Base-by-base conservation (phyloP, 345 rosid species). In the Eucalyptus erythrocorys region DNA sequence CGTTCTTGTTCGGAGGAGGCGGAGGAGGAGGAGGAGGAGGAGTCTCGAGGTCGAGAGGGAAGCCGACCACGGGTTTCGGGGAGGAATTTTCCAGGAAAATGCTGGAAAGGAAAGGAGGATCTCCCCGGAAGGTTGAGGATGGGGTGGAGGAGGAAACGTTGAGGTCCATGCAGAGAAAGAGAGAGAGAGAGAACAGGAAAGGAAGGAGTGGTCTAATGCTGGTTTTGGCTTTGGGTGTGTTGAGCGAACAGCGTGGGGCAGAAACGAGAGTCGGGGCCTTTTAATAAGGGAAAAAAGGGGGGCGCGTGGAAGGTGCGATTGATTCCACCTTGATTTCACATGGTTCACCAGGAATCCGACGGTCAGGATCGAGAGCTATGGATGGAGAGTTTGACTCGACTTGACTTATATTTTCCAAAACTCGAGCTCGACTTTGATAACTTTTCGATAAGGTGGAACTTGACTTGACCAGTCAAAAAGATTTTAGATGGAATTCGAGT, bases 161-260 rank as follows among this genome's bases (percentile, higher is more conserved):
- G 26, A 93, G 89, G 89, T 95, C 96, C 97, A 95, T 95, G 92
- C 45, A 76, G 47, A 87, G 89, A 53, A 2, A 57, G 64, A 57
- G 64, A 55, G 64, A 24, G 61, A 61, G 89, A 80, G 88, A 43
- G 13, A 87, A 34, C 68, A 13, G 27, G 68, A 19, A 37, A 49
- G 53, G 80, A 86, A 45, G 37, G 85, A 59, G 47, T 57, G 88
- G 61, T 86, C 86, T 80, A 40, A 42, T 76, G 82, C 50, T 53
- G 61, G 82, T 48, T 47, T 50, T 32, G 64, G 43, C 40, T 34
- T 9, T 53, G 40, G 10, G 87, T 19, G 87, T 22, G 21, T 51
- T 51, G 57, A 51, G 45, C 13, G 87, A 50, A 51, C 45, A 19
- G 82, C 24, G 45, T 21, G 82, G 22, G 82, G 42, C 12, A 19